phyloP scores from a whole-genome alignment of 2,329 filamentous ascomycete genomes.

The Colletotrichum sp. region DNA sequence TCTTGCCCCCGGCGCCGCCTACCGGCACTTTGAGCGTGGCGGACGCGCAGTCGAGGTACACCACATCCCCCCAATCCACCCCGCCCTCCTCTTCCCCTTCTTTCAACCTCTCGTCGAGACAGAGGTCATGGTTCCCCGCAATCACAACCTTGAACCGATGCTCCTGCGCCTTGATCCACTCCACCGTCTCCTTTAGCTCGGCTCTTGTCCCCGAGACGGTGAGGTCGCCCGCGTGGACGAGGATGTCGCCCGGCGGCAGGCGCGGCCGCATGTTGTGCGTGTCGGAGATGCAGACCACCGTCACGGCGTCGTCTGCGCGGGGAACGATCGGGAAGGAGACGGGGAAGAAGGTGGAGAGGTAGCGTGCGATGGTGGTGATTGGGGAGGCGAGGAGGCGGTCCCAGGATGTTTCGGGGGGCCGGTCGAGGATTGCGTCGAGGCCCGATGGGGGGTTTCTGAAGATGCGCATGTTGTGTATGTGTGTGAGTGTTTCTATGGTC shows the following conservation, averaged over 20 bases:
- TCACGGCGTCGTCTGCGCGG: neutral
- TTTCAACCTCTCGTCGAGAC: slow-evolving; percentile 29
- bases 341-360: neutral
- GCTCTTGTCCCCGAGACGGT: slow-evolving; percentile 46
- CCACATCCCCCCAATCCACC: slow-evolving; percentile 28
- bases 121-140: slow-evolving; percentile 51
- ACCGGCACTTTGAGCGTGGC: slow-evolving; percentile 25
- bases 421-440: neutral
- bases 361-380: neutral
- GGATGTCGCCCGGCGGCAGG: slow-evolving; percentile 46
- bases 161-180: slow-evolving; percentile 45
- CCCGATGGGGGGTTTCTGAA: neutral
- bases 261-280: slow-evolving; percentile 44
- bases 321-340: neutral
- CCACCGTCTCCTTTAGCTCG: slow-evolving; percentile 42
- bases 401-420: neutral
- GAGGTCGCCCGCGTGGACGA: slow-evolving; percentile 55
- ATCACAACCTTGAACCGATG: slow-evolving; percentile 50
- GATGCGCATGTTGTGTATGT: neutral
- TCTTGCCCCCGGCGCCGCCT: slow-evolving; percentile 14
- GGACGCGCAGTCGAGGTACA: slow-evolving; percentile 28
- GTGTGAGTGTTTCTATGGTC: neutral
- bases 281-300: slow-evolving; percentile 48
- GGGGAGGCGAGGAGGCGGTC: neutral
- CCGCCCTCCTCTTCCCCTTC: neutral